These are phyloP conservation scores for Prinsepia uniflora DNA, from an alignment of 306 rosid species.

Conservation along the genomic window DNA sequence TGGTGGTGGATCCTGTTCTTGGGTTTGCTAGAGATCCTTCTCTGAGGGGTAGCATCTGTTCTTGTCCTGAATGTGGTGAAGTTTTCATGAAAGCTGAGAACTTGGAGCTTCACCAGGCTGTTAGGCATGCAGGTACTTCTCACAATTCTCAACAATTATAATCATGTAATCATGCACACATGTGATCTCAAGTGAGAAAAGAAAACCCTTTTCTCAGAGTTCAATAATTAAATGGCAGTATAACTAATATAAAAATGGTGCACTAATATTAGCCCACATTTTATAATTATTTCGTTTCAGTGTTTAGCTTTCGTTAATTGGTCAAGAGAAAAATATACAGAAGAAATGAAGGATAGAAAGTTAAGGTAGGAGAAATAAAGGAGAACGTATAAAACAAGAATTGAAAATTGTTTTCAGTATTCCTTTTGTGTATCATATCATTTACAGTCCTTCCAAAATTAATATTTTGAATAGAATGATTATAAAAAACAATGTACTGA, in stretches of 20 bases:
- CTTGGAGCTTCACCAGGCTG: constrained; percentile 77
- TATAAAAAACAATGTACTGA: background rate
- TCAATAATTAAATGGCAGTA: background rate
- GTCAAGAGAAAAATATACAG: no score
- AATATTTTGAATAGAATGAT: no score
- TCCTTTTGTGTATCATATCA: no score
- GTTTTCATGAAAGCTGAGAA: constrained; percentile 79
- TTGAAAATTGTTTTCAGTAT: no score
- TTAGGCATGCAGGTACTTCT: constrained; percentile 79
- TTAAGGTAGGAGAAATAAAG: no score
- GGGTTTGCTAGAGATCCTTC: constrained; percentile 85
- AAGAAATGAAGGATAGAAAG: no score
- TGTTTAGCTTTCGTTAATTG: no score
- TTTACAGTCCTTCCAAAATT: no score
- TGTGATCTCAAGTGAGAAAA: background rate
- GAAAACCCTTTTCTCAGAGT: background rate
- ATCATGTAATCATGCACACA: background rate
- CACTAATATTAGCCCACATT: background rate
- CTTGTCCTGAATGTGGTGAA: constrained; percentile 90
- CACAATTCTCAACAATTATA: background rate
- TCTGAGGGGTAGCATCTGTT: constrained; percentile 65
- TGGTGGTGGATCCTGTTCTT: constrained; percentile 92
- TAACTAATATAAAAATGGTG: background rate
- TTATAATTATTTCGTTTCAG: no score
- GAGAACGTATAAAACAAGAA: no score